Evolutionary conservation across 2,329 filamentous ascomycete species (phyloP).

Genomic region (Endothia cerciana): DNA sequence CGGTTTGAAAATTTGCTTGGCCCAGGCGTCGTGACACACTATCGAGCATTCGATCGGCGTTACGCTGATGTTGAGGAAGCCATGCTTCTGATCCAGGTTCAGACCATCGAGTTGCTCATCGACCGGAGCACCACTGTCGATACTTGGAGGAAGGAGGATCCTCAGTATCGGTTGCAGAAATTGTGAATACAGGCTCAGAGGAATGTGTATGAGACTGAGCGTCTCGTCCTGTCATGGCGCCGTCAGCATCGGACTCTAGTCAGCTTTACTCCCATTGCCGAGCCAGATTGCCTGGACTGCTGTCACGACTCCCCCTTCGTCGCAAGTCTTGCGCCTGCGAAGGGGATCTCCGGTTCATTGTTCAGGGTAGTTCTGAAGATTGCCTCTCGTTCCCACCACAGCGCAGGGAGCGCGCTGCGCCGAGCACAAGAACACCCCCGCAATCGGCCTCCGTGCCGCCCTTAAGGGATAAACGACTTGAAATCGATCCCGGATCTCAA

Average conservation of each 20-base stretch:
- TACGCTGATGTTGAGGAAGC: slow-evolving; percentile 91
- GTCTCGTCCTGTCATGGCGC: slow-evolving; percentile 71
- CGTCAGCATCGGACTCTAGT: slow-evolving; percentile 34
- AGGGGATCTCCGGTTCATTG: background rate
- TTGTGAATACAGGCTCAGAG: slow-evolving; percentile 73
- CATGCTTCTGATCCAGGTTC: slow-evolving; percentile 62
- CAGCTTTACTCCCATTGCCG: background rate
- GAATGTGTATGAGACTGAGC: slow-evolving; percentile 88
- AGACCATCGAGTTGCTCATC: slow-evolving; percentile 50
- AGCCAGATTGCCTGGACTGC: background rate
- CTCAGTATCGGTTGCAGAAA: slow-evolving; percentile 88
- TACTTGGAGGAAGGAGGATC: slow-evolving; percentile 72
- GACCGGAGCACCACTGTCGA: slow-evolving; percentile 44
- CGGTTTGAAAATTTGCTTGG: slow-evolving; percentile 75
- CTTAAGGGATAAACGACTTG: background rate
- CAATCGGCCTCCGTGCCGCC: background rate
- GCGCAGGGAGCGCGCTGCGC: too few relatives aligned
- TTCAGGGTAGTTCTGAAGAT: background rate
- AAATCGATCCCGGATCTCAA: background rate
- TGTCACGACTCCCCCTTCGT: background rate
- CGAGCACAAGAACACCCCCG: background rate
- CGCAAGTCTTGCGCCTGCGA: background rate
- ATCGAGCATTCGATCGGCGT: slow-evolving; percentile 92
- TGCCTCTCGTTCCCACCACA: background rate
- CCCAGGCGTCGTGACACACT: slow-evolving; percentile 79